Base-by-base conservation (phyloP, 116 monocot genomes). In the Dioscorea cayenensis region DNA sequence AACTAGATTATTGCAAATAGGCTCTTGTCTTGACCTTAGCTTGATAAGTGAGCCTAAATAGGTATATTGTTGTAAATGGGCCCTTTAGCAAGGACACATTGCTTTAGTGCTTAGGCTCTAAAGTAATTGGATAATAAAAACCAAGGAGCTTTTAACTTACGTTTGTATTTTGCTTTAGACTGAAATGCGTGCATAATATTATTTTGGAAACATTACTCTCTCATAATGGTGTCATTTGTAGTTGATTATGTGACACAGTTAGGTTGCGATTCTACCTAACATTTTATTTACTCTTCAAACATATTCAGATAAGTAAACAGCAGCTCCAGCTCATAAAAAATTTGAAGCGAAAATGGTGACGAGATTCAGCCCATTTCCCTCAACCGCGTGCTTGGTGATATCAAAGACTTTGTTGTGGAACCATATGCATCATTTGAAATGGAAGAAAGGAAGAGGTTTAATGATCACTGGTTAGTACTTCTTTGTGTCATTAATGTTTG, bases 301-400 rank as follows among this genome's bases (percentile, higher is more conserved):
- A 67, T 85, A 75, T 71, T 38, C 84, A 93, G 93, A 72, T 93
- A 38, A 93, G 60, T 65, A 89, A 72, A 70, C 72, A 76, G 66
- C 93, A 93, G 71, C 77, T 49, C 50, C 64, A 87, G 52, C 62
- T 79, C 55, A 60, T 93, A 50, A 93, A 84, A 60, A 81, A 73
- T 63, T 62, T 93, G 71, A 87, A 79, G 72, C 71, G n/a, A 85
- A 75, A 79, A 83, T 75, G 89, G 80, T 43, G 87, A 85, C 66
- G 84, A 82, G 32, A 86, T 93, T 76, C 84, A 76, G 21, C 67
- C 76, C 43, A 89, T 87, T 69, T 77, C 80, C 61, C 76, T 93
- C 64, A 77, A 29, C 28, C 70, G 63, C 79, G 86, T 89, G 21
- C 73, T 93, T 66, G 89, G 89, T 79, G 87, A 89, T 60, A 89